These are phyloP conservation scores for Rhodamnia rubescens DNA, from an alignment of 345 rosid genomes.

Conservation along the genomic window DNA sequence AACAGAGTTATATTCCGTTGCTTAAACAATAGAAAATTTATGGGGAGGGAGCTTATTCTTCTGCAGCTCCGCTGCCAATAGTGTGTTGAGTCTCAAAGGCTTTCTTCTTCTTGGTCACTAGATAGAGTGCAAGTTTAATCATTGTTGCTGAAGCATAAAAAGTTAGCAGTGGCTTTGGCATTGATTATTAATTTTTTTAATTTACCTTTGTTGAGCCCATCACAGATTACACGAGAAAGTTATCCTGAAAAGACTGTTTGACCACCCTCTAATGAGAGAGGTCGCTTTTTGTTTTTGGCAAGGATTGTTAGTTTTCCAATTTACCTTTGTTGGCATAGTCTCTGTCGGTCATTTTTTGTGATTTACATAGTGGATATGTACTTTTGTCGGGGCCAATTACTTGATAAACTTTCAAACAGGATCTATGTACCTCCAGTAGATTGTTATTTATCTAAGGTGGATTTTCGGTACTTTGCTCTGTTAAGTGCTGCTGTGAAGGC, in stretches of 20 bases:
- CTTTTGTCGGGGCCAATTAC: not conserved
- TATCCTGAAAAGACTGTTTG: not conserved
- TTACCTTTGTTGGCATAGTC: not conserved
- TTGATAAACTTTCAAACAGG: not conserved
- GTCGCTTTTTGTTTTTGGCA: not conserved
- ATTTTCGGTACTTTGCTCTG: not conserved
- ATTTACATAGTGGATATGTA: not conserved
- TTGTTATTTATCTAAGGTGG: not conserved
- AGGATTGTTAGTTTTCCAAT: not conserved
- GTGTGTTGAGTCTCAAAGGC: not conserved
- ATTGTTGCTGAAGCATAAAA: not conserved
- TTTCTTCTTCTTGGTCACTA: not conserved
- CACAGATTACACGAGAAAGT: not conserved
- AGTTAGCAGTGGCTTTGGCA: not conserved
- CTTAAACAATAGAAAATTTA: not conserved
- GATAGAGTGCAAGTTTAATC: not conserved
- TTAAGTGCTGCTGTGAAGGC: not conserved
- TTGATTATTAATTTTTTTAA: not conserved
- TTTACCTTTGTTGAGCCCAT: not conserved
- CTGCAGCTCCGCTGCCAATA: not conserved
- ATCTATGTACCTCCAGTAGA: not conserved
- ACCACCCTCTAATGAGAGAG: not conserved
- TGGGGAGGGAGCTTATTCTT: not conserved
- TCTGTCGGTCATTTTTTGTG: not conserved
- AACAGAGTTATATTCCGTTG: not conserved